Evolutionary conservation across 2,329 filamentous ascomycete species (phyloP).

Genomic region (Paraphoma chrysanthemicola): DNA sequence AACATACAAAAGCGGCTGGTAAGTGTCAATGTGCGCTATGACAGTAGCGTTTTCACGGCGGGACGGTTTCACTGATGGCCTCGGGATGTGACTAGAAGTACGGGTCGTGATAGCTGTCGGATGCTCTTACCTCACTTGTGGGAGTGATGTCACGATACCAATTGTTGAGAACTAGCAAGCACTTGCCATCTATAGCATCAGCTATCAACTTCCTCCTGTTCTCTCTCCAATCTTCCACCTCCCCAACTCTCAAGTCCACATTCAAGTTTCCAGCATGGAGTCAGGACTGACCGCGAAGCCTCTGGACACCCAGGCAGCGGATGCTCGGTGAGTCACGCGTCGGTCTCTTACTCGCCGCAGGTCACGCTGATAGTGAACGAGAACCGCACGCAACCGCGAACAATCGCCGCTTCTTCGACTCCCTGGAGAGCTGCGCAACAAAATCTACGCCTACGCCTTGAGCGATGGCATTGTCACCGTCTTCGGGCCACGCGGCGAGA

Average conservation of each 20-base stretch:
- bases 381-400: background rate
- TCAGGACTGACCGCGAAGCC: background rate
- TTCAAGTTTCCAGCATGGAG: background rate
- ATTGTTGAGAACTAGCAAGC: background rate
- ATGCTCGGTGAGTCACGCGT: background rate
- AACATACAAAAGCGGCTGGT: too few relatives aligned
- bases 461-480: background rate
- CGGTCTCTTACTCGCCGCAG: background rate
- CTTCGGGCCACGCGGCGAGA: background rate
- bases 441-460: conserved; percentile 22
- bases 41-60: background rate
- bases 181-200: background rate
- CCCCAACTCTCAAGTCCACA: background rate
- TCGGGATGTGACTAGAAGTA: background rate
- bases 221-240: background rate
- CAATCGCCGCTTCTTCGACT: conserved; percentile 15
- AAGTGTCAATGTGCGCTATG: too few relatives aligned
- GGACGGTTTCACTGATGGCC: background rate
- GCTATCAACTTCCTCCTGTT: background rate
- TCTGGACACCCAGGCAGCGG: background rate
- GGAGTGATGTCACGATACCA: background rate
- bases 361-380: background rate
- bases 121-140: background rate
- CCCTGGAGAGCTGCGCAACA: conserved; percentile 20
- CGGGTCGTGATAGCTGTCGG: background rate